Conservation (phyloP, 768 basidiomycete species). For the Serpula lacrymans region DNA sequence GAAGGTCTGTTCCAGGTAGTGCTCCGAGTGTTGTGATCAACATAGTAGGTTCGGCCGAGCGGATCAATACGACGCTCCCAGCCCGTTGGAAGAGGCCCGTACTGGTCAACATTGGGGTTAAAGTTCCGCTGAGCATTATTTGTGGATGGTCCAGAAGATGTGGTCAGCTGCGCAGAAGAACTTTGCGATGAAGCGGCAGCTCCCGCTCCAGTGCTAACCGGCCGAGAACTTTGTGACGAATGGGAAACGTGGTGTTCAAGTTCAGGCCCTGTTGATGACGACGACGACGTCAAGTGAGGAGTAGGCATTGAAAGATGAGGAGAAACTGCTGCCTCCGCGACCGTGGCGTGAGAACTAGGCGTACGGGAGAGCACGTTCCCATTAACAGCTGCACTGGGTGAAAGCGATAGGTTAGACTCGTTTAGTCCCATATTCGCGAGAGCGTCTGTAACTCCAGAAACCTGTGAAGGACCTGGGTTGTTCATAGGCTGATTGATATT, state of each 20-base stretch:
- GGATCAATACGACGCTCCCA: conserved; percentile 99
- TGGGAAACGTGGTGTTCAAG: conserved; percentile 20
- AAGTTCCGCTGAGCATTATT: conserved; percentile 72
- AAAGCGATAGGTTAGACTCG: conserved; percentile 57
- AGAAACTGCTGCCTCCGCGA: conserved; percentile 38
- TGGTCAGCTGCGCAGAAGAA: conserved; percentile 15
- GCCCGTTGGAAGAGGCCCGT: conserved; percentile 82
- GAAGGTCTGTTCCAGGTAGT: conserved; percentile 98
- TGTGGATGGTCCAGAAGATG: conserved; percentile 40
- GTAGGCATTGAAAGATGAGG: conserved; percentile 41
- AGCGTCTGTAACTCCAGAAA: conserved; percentile 54
- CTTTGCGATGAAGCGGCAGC: conserved; percentile 17
- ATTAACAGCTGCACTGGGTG: conserved; percentile 37
- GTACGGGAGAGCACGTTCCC: conserved; percentile 54
- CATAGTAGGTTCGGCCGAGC: conserved; percentile 93
- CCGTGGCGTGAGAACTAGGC: conserved; percentile 63
- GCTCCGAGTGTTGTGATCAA: conserved; percentile 96
- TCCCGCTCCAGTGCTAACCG: conserved; percentile 30
- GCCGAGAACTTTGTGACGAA: conserved; percentile 28
- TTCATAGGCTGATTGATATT: conserved; percentile 81
- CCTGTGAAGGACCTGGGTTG: conserved; percentile 78
- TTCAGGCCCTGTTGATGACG: conserved; percentile 22
- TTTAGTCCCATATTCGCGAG: conserved; percentile 61
- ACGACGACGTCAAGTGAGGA: conserved; percentile 25
- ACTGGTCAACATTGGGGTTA: conserved; percentile 93